phyloP scores from a whole-genome alignment of 2,329 filamentous ascomycete genomes.

The Botryotinia globosa region DNA sequence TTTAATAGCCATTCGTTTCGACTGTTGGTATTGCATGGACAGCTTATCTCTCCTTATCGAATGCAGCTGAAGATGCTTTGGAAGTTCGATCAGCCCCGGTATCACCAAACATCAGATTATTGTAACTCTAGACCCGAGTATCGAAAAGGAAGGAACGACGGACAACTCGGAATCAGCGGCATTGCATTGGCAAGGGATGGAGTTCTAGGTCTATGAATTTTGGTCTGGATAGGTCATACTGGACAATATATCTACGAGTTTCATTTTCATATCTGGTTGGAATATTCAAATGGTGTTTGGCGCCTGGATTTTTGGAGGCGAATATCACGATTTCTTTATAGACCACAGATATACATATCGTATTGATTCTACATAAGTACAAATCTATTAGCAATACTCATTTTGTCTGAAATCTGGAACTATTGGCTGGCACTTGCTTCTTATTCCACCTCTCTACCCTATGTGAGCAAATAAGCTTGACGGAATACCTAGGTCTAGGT shows the following conservation, averaged over 20 bases:
- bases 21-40: constrained; percentile 97
- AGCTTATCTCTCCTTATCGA: constrained; percentile 88
- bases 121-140: constrained; percentile 31
- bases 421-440: background rate
- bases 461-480: background rate
- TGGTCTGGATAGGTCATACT: background rate
- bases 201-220: constrained; percentile 4
- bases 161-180: constrained; percentile 7
- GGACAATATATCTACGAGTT: constrained; percentile 7
- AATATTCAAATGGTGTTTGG: constrained; percentile 14
- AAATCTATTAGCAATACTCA: background rate
- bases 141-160: constrained; percentile 17
- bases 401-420: background rate
- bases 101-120: constrained; percentile 38
- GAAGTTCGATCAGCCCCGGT: constrained; percentile 37
- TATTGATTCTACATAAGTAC: background rate
- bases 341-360: background rate
- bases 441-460: background rate
- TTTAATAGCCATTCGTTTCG: constrained; percentile 81
- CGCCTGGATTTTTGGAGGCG: background rate
- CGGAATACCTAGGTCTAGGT: too few relatives aligned
- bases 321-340: background rate
- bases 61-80: constrained; percentile 63
- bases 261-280: constrained; percentile 8
- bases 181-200: constrained; percentile 25